Conservation (phyloP, 306 rosid genomes). For the Psophocarpus tetragonolobus region DNA sequence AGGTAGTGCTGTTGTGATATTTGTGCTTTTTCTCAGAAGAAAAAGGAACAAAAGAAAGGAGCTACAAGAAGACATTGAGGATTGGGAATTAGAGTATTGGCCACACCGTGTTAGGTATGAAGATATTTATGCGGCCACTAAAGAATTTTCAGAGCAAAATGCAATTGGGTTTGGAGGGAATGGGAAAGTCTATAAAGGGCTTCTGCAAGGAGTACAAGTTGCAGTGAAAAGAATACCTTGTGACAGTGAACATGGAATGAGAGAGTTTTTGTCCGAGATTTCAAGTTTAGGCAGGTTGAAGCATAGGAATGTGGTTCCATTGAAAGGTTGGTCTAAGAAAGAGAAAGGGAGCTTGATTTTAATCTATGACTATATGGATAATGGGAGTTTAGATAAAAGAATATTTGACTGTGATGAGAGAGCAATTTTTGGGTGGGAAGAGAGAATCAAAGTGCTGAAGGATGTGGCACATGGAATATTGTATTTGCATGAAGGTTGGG, state of each 20-base stretch:
- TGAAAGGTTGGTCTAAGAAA: constrained; percentile 72
- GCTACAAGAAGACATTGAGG: constrained; percentile 42
- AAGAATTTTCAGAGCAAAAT: constrained; percentile 52
- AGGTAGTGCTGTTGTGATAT: constrained; percentile 25
- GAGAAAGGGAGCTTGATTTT: constrained; percentile 54
- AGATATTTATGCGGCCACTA: constrained; percentile 52
- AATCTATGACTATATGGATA: constrained; percentile 65
- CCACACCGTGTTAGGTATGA: constrained; percentile 55
- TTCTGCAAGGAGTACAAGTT: constrained; percentile 45
- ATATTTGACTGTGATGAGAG: constrained; percentile 45
- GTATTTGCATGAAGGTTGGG: constrained; percentile 73
- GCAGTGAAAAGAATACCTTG: constrained; percentile 51
- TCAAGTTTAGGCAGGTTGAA: constrained; percentile 64
- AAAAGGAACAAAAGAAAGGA: constrained; percentile 35
- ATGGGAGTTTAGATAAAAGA: constrained; percentile 60
- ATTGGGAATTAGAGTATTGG: constrained; percentile 66
- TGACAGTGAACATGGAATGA: constrained; percentile 47
- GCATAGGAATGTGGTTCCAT: constrained; percentile 61
- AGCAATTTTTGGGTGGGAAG: constrained; percentile 43
- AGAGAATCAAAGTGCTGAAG: constrained; percentile 53
- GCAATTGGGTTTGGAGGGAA: constrained; percentile 60
- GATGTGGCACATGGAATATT: constrained; percentile 59
- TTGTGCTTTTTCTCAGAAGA: constrained; percentile 17
- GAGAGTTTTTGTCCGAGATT: constrained; percentile 62
- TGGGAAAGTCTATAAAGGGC: constrained; percentile 66